Conservation (phyloP, 2,329 filamentous ascomycete genomes). For the Metarhizium sp. region DNA sequence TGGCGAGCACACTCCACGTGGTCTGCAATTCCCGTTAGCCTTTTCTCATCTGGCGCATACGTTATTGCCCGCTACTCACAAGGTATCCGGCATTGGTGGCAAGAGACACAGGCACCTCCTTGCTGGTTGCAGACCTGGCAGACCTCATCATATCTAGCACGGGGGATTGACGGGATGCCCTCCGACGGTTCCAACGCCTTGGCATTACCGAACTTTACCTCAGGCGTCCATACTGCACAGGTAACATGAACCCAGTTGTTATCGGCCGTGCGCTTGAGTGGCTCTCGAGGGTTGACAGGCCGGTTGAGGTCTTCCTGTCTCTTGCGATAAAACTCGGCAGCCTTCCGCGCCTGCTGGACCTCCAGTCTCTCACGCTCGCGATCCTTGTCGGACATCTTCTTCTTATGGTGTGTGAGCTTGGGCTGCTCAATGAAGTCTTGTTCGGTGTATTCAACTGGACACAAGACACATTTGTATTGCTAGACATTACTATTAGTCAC, state of each 20-base stretch:
- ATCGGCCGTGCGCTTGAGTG: conserved; percentile 85
- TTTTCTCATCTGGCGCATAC: background rate
- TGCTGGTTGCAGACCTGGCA: conserved; percentile 78
- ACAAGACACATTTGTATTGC: conserved; percentile 89
- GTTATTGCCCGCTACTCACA: conserved; percentile 26
- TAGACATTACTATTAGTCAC: conserved; percentile 17
- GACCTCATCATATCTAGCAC: conserved; percentile 60
- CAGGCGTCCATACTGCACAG: conserved; percentile 84
- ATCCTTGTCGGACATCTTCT: conserved; percentile 84
- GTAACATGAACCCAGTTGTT: conserved; percentile 98
- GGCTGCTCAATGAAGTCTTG: conserved; percentile 74
- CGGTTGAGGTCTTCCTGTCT: conserved; percentile 78
- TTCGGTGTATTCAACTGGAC: conserved; percentile 71
- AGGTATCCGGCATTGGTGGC: conserved; percentile 59
- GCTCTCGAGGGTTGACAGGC: conserved; percentile 75
- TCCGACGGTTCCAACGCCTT: conserved; percentile 77
- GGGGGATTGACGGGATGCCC: conserved; percentile 75
- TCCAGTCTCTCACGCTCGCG: conserved; percentile 81
- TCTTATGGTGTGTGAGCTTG: conserved; percentile 49
- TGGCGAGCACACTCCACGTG: conserved; percentile 89
- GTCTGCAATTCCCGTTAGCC: conserved; percentile 11
- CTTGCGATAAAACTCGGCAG: conserved; percentile 72
- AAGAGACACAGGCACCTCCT: conserved; percentile 72
- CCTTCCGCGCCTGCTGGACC: conserved; percentile 70
- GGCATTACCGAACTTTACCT: conserved; percentile 86